Percentiles rank a stretch among this genome's conserved stretches.
Conservation (phyloP, 108 stramenopile genomes). For the Skeletonema tropicum region DNA sequence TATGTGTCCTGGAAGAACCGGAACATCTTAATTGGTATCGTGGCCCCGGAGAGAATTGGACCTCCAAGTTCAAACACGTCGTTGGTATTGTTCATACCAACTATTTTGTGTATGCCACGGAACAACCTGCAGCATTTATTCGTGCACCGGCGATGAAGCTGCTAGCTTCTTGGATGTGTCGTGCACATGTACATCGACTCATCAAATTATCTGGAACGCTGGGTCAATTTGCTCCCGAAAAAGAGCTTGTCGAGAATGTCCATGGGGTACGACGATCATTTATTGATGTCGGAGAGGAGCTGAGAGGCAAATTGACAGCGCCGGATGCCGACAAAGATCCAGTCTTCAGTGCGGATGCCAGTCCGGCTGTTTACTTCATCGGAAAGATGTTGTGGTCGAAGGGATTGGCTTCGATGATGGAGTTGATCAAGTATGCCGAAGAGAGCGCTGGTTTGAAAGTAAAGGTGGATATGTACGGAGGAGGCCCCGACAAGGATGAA, state of each 20-base stretch:
- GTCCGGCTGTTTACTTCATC: conserved; percentile 83
- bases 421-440: conserved; percentile 82
- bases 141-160: conserved; percentile 81
- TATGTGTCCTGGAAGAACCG: conserved; percentile 92
- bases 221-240: conserved; percentile 76
- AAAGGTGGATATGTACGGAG: conserved; percentile 84
- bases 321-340: conserved; percentile 36
- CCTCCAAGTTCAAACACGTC: conserved; percentile 88
- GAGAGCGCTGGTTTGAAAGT: conserved; percentile 70
- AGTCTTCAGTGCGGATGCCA: conserved; percentile 63
- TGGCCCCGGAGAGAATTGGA: conserved; percentile 76
- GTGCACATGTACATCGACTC: conserved; percentile 87
- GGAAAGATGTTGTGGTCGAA: conserved; percentile 93
- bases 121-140: conserved; percentile 82
- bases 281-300: conserved; percentile 57
- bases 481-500: conserved; percentile 79
- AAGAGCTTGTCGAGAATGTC: conserved; percentile 90
- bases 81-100: conserved; percentile 94
- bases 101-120: conserved; percentile 85
- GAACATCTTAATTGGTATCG: conserved; percentile 94
- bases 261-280: conserved; percentile 87
- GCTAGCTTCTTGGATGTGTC: conserved; percentile 68
- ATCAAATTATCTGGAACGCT: conserved; percentile 87
- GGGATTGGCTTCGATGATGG: conserved; percentile 81
- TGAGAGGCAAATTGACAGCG: conserved; percentile 22